A percentile compares a stretch with the other conserved stretches of the same genome.
Conservation (phyloP, 2,329 filamentous ascomycete genomes). For the Didymella lethalis region DNA sequence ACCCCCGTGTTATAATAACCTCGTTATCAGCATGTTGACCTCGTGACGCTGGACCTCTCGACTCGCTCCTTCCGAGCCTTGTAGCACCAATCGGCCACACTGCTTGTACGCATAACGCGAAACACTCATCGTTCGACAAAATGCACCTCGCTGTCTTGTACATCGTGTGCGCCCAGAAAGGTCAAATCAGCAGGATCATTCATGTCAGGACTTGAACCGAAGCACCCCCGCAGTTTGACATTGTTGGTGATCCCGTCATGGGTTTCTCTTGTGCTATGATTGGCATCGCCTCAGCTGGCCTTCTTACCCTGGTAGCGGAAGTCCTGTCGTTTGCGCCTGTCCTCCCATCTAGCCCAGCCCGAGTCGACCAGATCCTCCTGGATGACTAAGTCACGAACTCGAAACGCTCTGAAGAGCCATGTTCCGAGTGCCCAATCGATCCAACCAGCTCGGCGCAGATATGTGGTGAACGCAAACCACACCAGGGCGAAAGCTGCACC, state of each 20-base stretch:
- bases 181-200: not conserved
- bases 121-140: not conserved
- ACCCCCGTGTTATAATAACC: not conserved
- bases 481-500: conserved; percentile 73
- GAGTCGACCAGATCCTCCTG: conserved; percentile 89
- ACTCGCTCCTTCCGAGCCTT: not conserved
- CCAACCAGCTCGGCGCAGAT: conserved; percentile 71
- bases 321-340: conserved; percentile 48
- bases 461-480: conserved; percentile 81
- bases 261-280: not conserved
- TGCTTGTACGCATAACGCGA: not conserved
- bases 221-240: not conserved
- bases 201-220: not conserved
- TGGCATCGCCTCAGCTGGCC: conserved; percentile 11
- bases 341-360: conserved; percentile 93
- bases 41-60: not conserved
- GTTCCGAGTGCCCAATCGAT: conserved; percentile 76
- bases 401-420: conserved; percentile 68
- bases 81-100: not conserved
- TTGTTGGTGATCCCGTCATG: not conserved
- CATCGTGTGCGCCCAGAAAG: not conserved
- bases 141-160: not conserved
- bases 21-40: not conserved
- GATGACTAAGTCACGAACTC: conserved; percentile 83
- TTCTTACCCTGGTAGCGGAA: conserved; percentile 32